Conservation (phyloP, 2,329 filamentous ascomycete genomes). For the Samsoniella hepiali region DNA sequence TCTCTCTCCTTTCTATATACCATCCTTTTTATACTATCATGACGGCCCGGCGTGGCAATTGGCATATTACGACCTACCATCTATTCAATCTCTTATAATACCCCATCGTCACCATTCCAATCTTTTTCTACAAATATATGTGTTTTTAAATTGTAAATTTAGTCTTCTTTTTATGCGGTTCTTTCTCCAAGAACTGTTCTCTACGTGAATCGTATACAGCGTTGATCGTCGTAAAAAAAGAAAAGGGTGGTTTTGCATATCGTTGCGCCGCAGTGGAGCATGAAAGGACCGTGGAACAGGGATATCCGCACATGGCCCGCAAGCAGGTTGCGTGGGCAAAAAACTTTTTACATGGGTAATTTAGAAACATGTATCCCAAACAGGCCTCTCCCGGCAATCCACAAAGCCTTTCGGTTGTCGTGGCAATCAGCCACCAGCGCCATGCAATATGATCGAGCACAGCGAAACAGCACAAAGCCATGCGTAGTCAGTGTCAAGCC, state of each 20-base stretch:
- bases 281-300: neutral
- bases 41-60: slow-evolving; percentile 11
- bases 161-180: neutral
- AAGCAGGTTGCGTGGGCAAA: neutral
- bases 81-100: slow-evolving; percentile 17
- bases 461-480: no score
- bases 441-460: neutral
- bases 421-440: neutral
- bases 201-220: neutral
- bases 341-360: neutral
- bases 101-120: slow-evolving; percentile 6
- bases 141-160: neutral
- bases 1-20: neutral
- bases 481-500: no score
- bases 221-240: neutral
- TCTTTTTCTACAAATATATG: neutral
- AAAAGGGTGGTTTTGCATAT: neutral
- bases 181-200: neutral
- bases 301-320: neutral
- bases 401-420: slow-evolving; percentile 1
- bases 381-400: neutral
- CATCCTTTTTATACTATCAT: slow-evolving; percentile 10
- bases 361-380: slow-evolving; percentile 7
- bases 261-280: neutral
- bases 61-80: slow-evolving; percentile 14